Evolutionary conservation across 768 basidiomycete genomes (phyloP).

Genomic region (Mycena latifolia): DNA sequence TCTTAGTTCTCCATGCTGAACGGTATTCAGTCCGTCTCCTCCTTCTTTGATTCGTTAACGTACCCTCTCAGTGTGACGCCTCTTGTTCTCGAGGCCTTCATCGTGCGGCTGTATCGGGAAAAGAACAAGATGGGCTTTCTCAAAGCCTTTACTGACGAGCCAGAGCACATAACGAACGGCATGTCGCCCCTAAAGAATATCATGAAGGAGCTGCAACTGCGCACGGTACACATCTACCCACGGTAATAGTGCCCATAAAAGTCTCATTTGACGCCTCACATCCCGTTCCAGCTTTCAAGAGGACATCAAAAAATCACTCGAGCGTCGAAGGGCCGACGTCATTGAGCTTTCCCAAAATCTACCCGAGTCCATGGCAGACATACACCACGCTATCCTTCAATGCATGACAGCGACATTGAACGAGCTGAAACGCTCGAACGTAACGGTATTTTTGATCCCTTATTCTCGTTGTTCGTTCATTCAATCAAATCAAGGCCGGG

Average conservation of each 20-base stretch:
- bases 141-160: slow-evolving; percentile 97
- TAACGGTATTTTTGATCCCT: slow-evolving; percentile 46
- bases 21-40: slow-evolving; percentile 58
- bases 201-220: slow-evolving; percentile 92
- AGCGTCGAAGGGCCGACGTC: slow-evolving; percentile 89
- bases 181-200: slow-evolving; percentile 92
- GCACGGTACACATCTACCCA: slow-evolving; percentile 91
- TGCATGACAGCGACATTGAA: slow-evolving; percentile 93
- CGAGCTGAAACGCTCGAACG: slow-evolving; percentile 91
- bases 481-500: slow-evolving; percentile 34
- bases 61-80: slow-evolving; percentile 77
- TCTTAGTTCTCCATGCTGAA: slow-evolving; percentile 93
- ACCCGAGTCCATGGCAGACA: slow-evolving; percentile 88
- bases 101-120: slow-evolving; percentile 90
- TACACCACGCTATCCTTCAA: slow-evolving; percentile 91
- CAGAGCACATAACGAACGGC: slow-evolving; percentile 94
- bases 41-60: background rate
- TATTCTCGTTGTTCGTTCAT: too few species aligned
- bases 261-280: slow-evolving; percentile 1
- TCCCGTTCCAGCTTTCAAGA: slow-evolving; percentile 86
- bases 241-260: slow-evolving; percentile 64
- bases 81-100: slow-evolving; percentile 90
- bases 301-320: slow-evolving; percentile 84
- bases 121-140: slow-evolving; percentile 92
- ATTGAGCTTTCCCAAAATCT: slow-evolving; percentile 91